Conservation (phyloP, 2,329 filamentous ascomycete genomes). For the Colletotrichum sublineola region DNA sequence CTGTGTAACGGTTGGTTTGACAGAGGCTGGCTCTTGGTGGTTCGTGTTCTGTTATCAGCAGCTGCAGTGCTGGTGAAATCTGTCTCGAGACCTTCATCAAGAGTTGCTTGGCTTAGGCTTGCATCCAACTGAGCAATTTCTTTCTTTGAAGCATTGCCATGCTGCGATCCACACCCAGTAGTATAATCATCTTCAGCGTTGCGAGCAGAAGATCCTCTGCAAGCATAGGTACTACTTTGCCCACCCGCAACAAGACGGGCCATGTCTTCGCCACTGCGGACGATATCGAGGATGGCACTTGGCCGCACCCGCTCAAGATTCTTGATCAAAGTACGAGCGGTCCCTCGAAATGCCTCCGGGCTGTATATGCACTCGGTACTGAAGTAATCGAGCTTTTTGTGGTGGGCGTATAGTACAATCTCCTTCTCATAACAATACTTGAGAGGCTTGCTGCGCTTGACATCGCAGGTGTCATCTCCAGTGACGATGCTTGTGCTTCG, state of each 20-base stretch:
- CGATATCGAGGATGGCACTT: slow-evolving; percentile 94
- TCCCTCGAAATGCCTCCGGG: slow-evolving; percentile 95
- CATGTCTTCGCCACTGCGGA: slow-evolving; percentile 96
- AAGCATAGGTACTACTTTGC: slow-evolving; percentile 61
- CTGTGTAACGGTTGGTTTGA: background rate
- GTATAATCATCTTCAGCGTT: slow-evolving; percentile 60
- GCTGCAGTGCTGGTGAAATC: slow-evolving; percentile 65
- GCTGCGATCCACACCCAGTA: slow-evolving; percentile 65
- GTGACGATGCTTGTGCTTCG: slow-evolving; percentile 93
- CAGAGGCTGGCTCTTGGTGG: background rate
- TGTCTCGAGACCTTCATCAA: slow-evolving; percentile 71
- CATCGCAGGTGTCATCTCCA: slow-evolving; percentile 81
- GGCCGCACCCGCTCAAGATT: slow-evolving; percentile 93
- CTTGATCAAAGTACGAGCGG: slow-evolving; percentile 92
- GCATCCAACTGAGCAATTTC: slow-evolving; percentile 89
- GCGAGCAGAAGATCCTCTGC: slow-evolving; percentile 50
- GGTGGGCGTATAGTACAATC: slow-evolving; percentile 96
- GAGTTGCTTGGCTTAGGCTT: slow-evolving; percentile 74
- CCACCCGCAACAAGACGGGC: slow-evolving; percentile 82
- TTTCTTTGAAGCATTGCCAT: slow-evolving; percentile 75
- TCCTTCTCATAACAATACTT: slow-evolving; percentile 99
- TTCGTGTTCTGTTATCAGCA: background rate
- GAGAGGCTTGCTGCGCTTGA: slow-evolving; percentile 94
- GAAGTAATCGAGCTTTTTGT: slow-evolving; percentile 98
- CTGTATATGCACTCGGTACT: slow-evolving; percentile 99